Evolutionary conservation across 2,329 filamentous ascomycete genomes (phyloP).

Genomic region (Penicillium psychrosexuale): DNA sequence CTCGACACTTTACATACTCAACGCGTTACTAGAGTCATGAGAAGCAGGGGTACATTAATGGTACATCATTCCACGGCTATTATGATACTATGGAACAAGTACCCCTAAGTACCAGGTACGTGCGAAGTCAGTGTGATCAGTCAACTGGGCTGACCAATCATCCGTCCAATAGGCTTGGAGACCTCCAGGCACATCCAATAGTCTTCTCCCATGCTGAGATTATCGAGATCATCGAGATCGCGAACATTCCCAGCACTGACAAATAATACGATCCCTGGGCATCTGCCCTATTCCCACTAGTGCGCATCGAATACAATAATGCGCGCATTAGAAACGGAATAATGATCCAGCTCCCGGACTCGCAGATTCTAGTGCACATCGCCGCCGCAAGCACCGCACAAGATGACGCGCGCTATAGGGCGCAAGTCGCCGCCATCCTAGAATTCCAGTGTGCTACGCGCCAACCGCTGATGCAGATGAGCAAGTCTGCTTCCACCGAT

Average conservation of each 20-base stretch:
- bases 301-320: background rate
- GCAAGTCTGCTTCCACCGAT: background rate
- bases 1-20: background rate
- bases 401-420: conserved; percentile 41
- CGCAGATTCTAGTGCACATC: conserved; percentile 43
- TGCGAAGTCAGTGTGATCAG: conserved; percentile 1
- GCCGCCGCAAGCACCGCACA: conserved; percentile 36
- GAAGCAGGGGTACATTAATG: background rate
- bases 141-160: conserved; percentile 2
- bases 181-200: background rate
- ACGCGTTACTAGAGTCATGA: background rate
- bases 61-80: background rate
- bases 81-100: background rate
- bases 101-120: background rate
- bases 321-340: background rate
- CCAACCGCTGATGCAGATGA: conserved; percentile 5
- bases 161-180: background rate
- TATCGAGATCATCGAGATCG: background rate
- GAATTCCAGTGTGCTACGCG: conserved; percentile 33
- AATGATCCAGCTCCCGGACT: background rate
- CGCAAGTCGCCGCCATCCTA: conserved; percentile 38
- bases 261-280: background rate
- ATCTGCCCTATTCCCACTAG: background rate
- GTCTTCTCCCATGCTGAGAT: background rate
- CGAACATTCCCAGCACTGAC: background rate